These are phyloP conservation scores for Davidsoniella neocaledoniae DNA, from an alignment of 2,329 filamentous ascomycete species.

Conservation along the genomic window DNA sequence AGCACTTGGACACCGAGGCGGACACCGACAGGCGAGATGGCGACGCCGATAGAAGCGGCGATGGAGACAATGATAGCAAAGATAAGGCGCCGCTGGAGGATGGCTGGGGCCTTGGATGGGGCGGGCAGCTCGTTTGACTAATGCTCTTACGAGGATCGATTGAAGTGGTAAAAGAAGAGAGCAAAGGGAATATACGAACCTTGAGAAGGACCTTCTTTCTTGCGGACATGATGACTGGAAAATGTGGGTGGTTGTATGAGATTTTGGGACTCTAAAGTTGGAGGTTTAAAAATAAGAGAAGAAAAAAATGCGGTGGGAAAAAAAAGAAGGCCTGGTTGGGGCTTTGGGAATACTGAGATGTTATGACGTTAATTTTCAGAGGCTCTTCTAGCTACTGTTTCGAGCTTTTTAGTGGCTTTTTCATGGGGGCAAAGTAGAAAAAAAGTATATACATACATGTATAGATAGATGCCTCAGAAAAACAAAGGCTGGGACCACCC, in stretches of 20 bases:
- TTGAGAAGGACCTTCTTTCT: conserved; percentile 85
- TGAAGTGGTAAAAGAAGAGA: too few relatives aligned
- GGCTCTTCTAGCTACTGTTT: too few relatives aligned
- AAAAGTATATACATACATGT: too few relatives aligned
- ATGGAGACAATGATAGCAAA: background rate
- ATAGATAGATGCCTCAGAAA: too few relatives aligned
- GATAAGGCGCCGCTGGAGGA: too few relatives aligned
- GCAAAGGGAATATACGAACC: conserved; percentile 30
- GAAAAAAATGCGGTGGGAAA: conserved; percentile 4
- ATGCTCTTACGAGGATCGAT: too few relatives aligned
- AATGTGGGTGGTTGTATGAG: background rate
- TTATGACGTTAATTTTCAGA: too few relatives aligned
- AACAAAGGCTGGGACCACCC: too few relatives aligned
- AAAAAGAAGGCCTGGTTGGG: background rate
- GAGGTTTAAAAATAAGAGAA: background rate
- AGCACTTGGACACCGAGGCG: too few relatives aligned
- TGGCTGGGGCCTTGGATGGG: background rate
- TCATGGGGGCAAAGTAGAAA: background rate
- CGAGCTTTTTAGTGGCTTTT: background rate
- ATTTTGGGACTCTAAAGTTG: background rate
- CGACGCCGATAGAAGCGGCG: conserved; percentile 6
- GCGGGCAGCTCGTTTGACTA: too few relatives aligned
- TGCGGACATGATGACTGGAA: conserved; percentile 44
- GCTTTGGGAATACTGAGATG: too few relatives aligned
- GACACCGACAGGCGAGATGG: background rate